Conservation (phyloP, 495 filamentous ascomycete genomes). For the Hyaloscypha hepaticicola region DNA sequence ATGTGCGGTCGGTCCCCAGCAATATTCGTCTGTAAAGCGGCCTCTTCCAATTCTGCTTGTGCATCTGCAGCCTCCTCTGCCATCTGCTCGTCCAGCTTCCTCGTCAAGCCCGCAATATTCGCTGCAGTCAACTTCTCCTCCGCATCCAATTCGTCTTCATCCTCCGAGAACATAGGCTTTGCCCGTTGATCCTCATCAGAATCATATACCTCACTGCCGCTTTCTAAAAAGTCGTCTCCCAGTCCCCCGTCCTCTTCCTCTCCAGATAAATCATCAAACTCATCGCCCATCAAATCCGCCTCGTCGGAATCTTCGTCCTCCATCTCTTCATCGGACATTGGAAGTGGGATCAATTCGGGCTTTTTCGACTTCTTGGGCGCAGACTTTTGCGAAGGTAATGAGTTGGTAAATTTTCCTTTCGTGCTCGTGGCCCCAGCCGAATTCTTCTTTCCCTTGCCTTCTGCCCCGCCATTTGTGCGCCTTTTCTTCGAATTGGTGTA, state of each 20-base stretch:
- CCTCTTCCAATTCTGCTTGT: constrained; percentile 77
- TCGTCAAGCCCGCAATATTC: constrained; percentile 89
- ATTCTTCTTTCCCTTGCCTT: constrained; percentile 39
- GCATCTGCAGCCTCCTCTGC: constrained; percentile 73
- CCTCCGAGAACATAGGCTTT: constrained; percentile 84
- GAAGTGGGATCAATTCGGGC: constrained; percentile 33
- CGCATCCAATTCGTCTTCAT: constrained; percentile 85
- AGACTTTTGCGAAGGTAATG: constrained; percentile 20
- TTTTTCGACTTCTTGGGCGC: constrained; percentile 40
- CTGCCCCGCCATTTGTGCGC: constrained; percentile 52
- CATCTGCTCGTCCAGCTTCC: constrained; percentile 70
- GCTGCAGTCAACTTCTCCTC: constrained; percentile 93
- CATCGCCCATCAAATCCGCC: constrained; percentile 47
- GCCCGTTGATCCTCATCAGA: constrained; percentile 63
- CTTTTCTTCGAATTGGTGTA: constrained; percentile 59
- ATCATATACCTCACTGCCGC: constrained; percentile 66
- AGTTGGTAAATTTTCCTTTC: constrained; percentile 32
- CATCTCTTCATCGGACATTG: constrained; percentile 51
- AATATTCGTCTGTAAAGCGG: constrained; percentile 94
- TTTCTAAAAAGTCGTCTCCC: constrained; percentile 59
- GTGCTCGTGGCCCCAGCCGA: constrained; percentile 36
- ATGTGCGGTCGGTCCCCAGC: constrained; percentile 74
- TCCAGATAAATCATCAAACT: constrained; percentile 51
- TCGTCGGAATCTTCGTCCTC: constrained; percentile 39
- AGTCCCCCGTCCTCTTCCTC: constrained; percentile 44